phyloP scores from a whole-genome alignment of 2,329 filamentous ascomycete species.

The Clathrospora elynae region DNA sequence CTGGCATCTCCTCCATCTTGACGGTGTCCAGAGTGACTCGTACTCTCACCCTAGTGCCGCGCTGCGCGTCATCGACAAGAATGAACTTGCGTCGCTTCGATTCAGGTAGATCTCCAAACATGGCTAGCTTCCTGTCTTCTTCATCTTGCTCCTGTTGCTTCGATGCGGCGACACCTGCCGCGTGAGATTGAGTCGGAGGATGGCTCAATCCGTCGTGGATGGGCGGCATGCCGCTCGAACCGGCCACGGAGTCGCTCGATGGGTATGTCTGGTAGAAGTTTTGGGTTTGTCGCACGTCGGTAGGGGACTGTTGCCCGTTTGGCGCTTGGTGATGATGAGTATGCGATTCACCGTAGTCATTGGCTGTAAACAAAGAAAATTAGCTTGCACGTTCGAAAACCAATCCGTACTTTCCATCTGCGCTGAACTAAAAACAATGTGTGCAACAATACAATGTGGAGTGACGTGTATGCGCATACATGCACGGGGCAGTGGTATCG shows the following conservation, averaged over 20 bases:
- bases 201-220: constrained; percentile 64
- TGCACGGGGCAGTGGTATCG: constrained; percentile 46
- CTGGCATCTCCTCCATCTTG: constrained; percentile 93
- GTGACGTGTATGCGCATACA: constrained; percentile 35
- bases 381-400: constrained; percentile 48
- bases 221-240: constrained; percentile 65
- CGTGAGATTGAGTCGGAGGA: constrained; percentile 50
- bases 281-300: constrained; percentile 74
- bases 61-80: constrained; percentile 83
- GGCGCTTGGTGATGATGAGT: constrained; percentile 70
- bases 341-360: constrained; percentile 64
- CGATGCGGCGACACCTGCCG: constrained; percentile 50
- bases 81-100: constrained; percentile 96
- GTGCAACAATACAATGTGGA: constrained; percentile 24
- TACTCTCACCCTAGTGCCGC: constrained; percentile 77
- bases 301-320: constrained; percentile 60
- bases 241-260: constrained; percentile 59
- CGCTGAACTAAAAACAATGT: constrained; percentile 39
- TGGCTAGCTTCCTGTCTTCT: constrained; percentile 66
- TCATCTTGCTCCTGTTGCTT: constrained; percentile 59
- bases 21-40: constrained; percentile 92
- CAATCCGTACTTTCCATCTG: constrained; percentile 24
- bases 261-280: constrained; percentile 77
- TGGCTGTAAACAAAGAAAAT: constrained; percentile 58
- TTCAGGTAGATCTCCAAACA: constrained; percentile 88